Conservation (phyloP, 2,329 filamentous ascomycete genomes). For the Colletotrichum chrysophilum region DNA sequence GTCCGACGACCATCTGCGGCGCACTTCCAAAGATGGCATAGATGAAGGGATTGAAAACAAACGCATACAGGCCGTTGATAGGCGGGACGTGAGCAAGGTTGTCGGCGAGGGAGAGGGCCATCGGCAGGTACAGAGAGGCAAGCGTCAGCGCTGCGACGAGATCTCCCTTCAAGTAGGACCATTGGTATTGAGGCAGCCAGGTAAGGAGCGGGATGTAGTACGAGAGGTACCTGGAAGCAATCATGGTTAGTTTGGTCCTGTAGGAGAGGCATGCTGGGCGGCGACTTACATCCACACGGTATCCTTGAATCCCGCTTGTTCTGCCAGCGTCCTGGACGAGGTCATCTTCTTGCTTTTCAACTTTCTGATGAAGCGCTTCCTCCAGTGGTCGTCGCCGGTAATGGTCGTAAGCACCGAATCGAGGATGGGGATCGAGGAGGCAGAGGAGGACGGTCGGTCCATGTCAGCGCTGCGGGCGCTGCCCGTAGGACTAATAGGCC, state of each 20-base stretch:
- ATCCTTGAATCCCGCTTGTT: slow-evolving; percentile 76
- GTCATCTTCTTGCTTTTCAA: slow-evolving; percentile 71
- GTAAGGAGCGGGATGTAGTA: slow-evolving; percentile 93
- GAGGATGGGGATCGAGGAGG: slow-evolving; percentile 38
- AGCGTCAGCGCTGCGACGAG: slow-evolving; percentile 90
- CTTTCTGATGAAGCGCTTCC: slow-evolving; percentile 52
- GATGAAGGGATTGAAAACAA: slow-evolving; percentile 89
- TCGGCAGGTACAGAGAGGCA: slow-evolving; percentile 97
- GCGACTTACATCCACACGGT: slow-evolving; percentile 73
- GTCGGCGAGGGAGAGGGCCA: slow-evolving; percentile 90
- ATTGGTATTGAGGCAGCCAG: slow-evolving; percentile 88
- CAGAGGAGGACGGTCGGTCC: slow-evolving; percentile 37
- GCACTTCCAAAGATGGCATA: slow-evolving; percentile 93
- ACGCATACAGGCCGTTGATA: slow-evolving; percentile 92
- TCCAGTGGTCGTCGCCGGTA: slow-evolving; percentile 50
- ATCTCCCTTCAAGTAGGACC: slow-evolving; percentile 84
- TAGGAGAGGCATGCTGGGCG: not conserved
- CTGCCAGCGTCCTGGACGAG: slow-evolving; percentile 74
- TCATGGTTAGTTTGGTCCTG: not conserved
- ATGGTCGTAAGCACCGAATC: slow-evolving; percentile 44
- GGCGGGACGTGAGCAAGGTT: slow-evolving; percentile 93
- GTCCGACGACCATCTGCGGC: slow-evolving; percentile 91
- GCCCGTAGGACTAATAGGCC: slow-evolving; percentile 55
- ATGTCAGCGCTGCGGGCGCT: slow-evolving; percentile 35
- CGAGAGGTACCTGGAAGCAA: slow-evolving; percentile 72